A percentile compares a stretch with the other conserved stretches of the same genome.
These are phyloP conservation scores for Geotrichum reessii DNA, from an alignment of 1,139 yeast species.

Conservation along the genomic window DNA sequence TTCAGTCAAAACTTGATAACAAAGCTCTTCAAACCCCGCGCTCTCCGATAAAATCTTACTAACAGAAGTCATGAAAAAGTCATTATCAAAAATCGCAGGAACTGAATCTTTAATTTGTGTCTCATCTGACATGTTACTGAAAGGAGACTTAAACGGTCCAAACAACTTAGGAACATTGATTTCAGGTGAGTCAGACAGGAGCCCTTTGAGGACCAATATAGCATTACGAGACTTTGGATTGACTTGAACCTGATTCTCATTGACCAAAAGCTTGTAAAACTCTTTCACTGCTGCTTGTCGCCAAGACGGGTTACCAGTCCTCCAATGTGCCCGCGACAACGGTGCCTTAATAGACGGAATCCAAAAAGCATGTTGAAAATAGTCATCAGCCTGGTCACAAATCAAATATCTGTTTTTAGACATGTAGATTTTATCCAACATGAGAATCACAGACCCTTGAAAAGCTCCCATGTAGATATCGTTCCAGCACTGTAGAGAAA, in stretches of 20 bases:
- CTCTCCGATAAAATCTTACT: background rate
- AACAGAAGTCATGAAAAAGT: background rate
- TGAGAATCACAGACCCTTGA: constrained; percentile 1
- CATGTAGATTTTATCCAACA: constrained; percentile 1
- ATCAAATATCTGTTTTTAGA: background rate
- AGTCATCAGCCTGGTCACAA: constrained; percentile 3
- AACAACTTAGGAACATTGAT: background rate
- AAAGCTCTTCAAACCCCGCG: background rate
- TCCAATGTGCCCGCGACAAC: constrained; percentile 1
- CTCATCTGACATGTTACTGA: background rate
- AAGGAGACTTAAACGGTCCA: constrained; percentile 1
- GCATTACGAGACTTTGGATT: constrained; percentile 1
- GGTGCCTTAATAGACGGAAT: constrained; percentile 4
- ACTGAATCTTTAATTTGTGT: background rate
- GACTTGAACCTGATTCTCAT: background rate
- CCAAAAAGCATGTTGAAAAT: constrained; percentile 4
- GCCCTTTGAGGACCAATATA: background rate
- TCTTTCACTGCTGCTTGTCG: background rate
- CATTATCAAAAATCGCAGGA: background rate
- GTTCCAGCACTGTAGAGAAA: background rate
- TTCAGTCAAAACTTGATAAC: background rate
- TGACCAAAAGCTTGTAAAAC: constrained; percentile 1
- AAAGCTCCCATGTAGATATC: constrained; percentile 10
- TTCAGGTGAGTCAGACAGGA: background rate
- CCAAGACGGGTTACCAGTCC: constrained; percentile 5